Evolutionary conservation across 306 rosid species (phyloP).

Genomic region (Geum urbanum): DNA sequence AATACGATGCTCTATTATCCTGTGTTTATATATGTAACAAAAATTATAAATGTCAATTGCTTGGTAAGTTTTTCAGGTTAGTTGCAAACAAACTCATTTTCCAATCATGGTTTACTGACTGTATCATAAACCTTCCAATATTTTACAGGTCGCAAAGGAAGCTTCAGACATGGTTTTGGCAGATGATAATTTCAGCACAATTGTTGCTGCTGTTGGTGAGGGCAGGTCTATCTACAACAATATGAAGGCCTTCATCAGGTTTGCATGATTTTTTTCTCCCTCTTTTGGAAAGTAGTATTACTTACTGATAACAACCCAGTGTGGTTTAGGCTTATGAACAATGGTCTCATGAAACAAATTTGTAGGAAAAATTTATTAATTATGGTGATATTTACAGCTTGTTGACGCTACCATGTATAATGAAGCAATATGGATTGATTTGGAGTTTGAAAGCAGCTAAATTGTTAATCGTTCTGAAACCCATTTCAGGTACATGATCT

Average conservation of each 20-base stretch:
- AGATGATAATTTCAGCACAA: conserved; percentile 77
- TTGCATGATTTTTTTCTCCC: background rate
- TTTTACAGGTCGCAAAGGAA: conserved; percentile 74
- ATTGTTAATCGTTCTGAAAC: conserved; percentile 3
- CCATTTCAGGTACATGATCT: conserved; percentile 72
- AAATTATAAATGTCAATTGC: background rate
- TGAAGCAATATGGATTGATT: background rate
- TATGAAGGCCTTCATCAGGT: conserved; percentile 90
- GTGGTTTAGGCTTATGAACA: background rate
- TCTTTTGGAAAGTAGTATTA: background rate
- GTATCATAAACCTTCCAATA: background rate
- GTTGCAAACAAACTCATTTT: background rate
- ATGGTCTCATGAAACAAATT: background rate
- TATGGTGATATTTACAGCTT: background rate
- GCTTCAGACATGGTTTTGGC: conserved; percentile 89
- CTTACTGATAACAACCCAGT: background rate
- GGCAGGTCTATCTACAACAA: conserved; percentile 87
- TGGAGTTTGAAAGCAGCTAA: background rate
- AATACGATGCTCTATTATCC: background rate
- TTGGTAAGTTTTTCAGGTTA: background rate
- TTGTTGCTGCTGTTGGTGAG: conserved; percentile 85
- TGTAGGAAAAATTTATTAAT: background rate
- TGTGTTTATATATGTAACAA: background rate
- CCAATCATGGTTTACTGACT: background rate
- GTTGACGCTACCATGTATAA: background rate